Evolutionary conservation across 352 stramenopile species (phyloP), one percentile per base, ranked within the genome.

Genomic region (Globisporangium splendens): DNA sequence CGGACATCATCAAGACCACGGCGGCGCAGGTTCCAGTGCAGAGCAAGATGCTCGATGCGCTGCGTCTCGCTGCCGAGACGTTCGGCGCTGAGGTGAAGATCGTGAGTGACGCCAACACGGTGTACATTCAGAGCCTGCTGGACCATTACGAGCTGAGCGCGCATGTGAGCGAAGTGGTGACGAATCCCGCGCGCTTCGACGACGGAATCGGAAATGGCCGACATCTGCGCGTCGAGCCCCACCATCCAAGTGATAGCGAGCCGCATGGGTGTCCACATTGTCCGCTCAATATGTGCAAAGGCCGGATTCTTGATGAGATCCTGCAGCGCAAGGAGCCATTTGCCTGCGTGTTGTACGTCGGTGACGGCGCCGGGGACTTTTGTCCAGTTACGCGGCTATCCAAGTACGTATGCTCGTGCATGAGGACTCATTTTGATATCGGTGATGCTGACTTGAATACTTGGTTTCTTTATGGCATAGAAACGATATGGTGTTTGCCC

Each of bases 261-360:
- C 72, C 72, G 22, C 77, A 87, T 54, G 70, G 60, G 0, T 90
- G 80, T 57, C 17, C 43, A 0, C 58, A 59, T 18, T 90, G 80
- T 50, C 72, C 73, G 21, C 20, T 50, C 21, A 85, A 85, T 50
- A 72, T 88, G 73, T 90, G 80, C 75, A 90, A 87, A 66, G 80
- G 79, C 1, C 35, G 41, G 3, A 73, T 86, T n/a, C 10, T 89
- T 24, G 54, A 85, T 20, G 47, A 63, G 12, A 61, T 80, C 17
- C 62, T 68, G 38, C 52, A 66, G 14, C 51, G 28, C 28, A 35
- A 72, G 11, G 52, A 68, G 41, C 28, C 48, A 46, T 81, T 67
- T 50, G 58, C 74, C 0, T 58, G 65, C 31, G 72, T 89, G 18
- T 31, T 89, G n/a, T 89, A 80, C 51, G 65, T 89, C 11, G 75